These are phyloP conservation scores for Oryza australiensis DNA, from an alignment of 176 grass and related monocot species.

Conservation along the genomic window DNA sequence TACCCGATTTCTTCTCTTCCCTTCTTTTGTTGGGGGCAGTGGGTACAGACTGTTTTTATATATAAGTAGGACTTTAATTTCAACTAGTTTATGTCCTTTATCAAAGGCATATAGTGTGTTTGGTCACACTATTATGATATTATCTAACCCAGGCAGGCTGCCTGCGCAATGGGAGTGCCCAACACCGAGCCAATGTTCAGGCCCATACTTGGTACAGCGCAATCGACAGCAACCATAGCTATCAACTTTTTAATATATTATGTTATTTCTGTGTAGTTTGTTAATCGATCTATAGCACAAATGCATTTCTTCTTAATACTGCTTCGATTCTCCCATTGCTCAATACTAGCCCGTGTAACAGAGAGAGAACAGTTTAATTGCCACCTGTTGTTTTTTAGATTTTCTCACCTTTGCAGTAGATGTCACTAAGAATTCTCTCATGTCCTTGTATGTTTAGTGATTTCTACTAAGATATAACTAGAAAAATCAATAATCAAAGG, in stretches of 20 bases:
- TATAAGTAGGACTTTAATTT: not conserved
- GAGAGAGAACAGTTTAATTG: not conserved
- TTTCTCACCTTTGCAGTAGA: not conserved
- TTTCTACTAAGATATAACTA: not conserved
- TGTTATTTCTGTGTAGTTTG: not conserved
- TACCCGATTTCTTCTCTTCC: not conserved
- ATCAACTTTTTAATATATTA: not conserved
- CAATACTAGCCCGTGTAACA: not conserved
- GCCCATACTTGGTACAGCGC: not conserved
- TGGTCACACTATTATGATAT: not conserved
- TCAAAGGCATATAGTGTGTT: not conserved
- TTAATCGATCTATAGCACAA: not conserved
- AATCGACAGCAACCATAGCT: not conserved
- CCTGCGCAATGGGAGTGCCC: not conserved
- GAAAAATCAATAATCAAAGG: not conserved
- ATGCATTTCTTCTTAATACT: not conserved
- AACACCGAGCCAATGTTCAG: not conserved
- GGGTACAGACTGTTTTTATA: not conserved
- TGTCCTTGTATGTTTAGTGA: not conserved
- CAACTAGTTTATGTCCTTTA: not conserved
- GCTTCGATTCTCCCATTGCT: slow-evolving; percentile 3
- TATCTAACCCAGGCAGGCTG: not conserved
- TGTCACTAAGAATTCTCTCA: not conserved
- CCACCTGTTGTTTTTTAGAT: not conserved
- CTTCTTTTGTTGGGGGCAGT: not conserved